Evolutionary conservation across 2,329 filamentous ascomycete genomes (phyloP).

Genomic region (Cercospora nicotianae): DNA sequence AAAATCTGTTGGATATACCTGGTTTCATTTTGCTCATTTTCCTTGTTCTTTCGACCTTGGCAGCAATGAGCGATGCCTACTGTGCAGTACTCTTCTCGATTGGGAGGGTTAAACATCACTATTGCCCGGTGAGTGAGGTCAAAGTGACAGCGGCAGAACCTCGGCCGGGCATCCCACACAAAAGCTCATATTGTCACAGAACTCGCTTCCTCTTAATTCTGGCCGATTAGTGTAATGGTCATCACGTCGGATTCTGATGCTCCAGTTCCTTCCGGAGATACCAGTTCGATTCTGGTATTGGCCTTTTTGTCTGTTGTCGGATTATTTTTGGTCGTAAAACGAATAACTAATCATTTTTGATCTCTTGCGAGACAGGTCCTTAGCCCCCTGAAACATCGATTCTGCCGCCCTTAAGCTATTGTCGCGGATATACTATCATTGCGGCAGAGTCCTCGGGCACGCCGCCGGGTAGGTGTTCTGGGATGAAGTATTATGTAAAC

Average conservation of each 20-base stretch:
- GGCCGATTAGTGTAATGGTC: background rate
- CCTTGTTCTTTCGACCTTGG: background rate
- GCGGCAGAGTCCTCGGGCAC: no score
- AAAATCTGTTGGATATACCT: background rate
- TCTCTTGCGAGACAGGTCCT: no score
- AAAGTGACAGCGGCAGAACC: background rate
- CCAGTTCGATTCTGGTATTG: background rate
- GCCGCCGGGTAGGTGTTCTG: background rate
- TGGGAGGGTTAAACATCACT: no score
- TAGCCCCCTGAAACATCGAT: no score
- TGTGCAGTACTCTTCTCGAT: no score
- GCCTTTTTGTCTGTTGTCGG: background rate
- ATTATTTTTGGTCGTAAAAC: background rate
- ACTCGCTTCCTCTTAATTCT: background rate
- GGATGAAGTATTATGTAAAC: background rate
- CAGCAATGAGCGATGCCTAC: no score
- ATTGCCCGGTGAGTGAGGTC: background rate
- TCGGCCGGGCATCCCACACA: background rate
- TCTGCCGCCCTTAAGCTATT: no score
- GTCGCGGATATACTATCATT: no score
- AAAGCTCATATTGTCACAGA: background rate
- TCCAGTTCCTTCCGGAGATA: background rate
- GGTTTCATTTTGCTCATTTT: background rate
- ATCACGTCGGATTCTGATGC: background rate
- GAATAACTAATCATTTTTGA: no score